Conservation (phyloP, 2,329 filamentous ascomycete species). For the Aspergillus sp. region DNA sequence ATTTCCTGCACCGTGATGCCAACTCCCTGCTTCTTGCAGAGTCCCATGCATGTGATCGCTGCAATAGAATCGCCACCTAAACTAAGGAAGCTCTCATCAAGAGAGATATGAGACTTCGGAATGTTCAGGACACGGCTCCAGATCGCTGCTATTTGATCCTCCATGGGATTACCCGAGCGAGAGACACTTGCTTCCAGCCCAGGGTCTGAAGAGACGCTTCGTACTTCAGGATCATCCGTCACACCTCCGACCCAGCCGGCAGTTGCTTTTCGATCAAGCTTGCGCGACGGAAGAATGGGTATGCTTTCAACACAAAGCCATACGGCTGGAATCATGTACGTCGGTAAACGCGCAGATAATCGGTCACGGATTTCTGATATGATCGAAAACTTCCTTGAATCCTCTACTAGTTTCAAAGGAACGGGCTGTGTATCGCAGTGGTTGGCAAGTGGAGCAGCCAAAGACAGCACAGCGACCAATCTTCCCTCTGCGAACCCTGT, state of each 20-base stretch:
- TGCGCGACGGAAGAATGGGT: slow-evolving; percentile 45
- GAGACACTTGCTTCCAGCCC: slow-evolving; percentile 2
- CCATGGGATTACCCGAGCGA: slow-evolving; percentile 23
- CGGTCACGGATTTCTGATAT: slow-evolving; percentile 27
- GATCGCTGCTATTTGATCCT: slow-evolving; percentile 30
- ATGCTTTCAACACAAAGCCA: slow-evolving; percentile 46
- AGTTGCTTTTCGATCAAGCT: slow-evolving; percentile 44
- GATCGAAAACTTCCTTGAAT: slow-evolving; percentile 17
- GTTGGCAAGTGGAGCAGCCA: slow-evolving; percentile 14
- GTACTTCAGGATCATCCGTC: slow-evolving; percentile 24
- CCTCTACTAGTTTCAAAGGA: slow-evolving; percentile 24
- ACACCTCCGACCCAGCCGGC: slow-evolving; percentile 31
- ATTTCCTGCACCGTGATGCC: slow-evolving; percentile 49
- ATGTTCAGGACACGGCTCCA: slow-evolving; percentile 42
- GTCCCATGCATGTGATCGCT: slow-evolving; percentile 49
- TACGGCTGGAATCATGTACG: slow-evolving; percentile 47
- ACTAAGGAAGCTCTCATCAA: slow-evolving; percentile 41
- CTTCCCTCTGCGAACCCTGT: slow-evolving; percentile 31
- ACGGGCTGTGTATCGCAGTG: slow-evolving; percentile 5
- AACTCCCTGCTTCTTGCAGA: slow-evolving; percentile 46
- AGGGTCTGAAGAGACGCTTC: slow-evolving; percentile 2
- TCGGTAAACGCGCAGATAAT: slow-evolving; percentile 36
- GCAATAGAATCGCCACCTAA: slow-evolving; percentile 51
- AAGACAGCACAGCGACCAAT: slow-evolving; percentile 32
- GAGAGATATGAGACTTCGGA: slow-evolving; percentile 28